phyloP scores from a whole-genome alignment of 306 rosid species.

The Vigna mungo region DNA sequence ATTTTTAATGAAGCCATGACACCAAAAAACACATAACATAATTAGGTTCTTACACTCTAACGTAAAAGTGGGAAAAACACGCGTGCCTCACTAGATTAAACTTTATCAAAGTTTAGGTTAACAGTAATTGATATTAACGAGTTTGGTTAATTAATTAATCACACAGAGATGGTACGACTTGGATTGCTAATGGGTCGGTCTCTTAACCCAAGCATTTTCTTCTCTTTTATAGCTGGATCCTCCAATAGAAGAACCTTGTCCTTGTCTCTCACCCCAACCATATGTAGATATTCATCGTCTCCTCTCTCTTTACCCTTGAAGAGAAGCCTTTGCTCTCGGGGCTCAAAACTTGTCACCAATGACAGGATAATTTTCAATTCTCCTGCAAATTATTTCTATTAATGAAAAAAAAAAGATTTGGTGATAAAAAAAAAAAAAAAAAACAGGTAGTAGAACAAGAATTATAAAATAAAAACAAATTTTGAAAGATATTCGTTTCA shows the following conservation, averaged over 20 bases:
- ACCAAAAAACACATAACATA: conserved; percentile 27
- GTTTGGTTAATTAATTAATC: conserved; percentile 42
- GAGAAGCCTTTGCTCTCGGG: conserved; percentile 78
- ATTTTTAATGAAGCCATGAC: conserved; percentile 4
- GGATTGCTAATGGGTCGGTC: conserved; percentile 38
- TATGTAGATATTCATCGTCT: conserved; percentile 75
- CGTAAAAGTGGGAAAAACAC: conserved; percentile 17
- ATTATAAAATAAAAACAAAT: too few species aligned
- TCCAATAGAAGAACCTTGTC: conserved; percentile 81
- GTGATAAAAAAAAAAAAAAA: background rate
- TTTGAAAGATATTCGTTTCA: too few species aligned
- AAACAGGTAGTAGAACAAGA: too few species aligned
- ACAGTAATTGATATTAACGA: conserved; percentile 30
- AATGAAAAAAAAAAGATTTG: background rate
- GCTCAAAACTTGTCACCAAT: conserved; percentile 68
- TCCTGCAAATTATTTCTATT: conserved; percentile 49
- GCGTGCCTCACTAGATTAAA: conserved; percentile 19
- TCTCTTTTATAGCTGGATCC: conserved; percentile 82
- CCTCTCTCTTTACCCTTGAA: conserved; percentile 91
- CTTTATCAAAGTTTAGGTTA: conserved; percentile 45
- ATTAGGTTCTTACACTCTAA: conserved; percentile 42
- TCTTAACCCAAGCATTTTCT: conserved; percentile 58
- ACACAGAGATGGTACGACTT: conserved; percentile 57
- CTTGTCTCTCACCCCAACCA: conserved; percentile 88
- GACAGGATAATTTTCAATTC: conserved; percentile 75